Evolutionary conservation across 225 moss, liverwort and hornwort species (phyloP), one percentile per base, ranked within the genome.

Genomic region (Antitrichia curtipendula): DNA sequence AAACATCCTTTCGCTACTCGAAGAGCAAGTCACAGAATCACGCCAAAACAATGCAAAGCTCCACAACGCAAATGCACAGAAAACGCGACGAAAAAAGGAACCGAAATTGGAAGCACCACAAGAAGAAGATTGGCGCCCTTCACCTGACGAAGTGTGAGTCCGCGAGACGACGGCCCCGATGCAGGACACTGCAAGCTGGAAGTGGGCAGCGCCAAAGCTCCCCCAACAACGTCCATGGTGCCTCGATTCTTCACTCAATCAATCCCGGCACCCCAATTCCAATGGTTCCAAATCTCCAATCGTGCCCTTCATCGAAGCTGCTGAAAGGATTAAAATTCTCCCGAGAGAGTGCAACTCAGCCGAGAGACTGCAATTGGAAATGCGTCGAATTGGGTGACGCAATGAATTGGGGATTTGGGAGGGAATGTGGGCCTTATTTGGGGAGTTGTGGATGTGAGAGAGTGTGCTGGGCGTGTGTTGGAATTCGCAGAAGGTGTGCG

Each of bases 181-280:
- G 25, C 78, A 54, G 80, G 87, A 21, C 84, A 90, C 78, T 88
- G 89, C 66, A 86, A 81, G 73, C 82, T 82, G 89, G 20, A 86
- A 81, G 88, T 70, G 87, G 89, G 84, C 82, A 89, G 77, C 84
- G 89, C 92, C 93, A 89, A 87, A 54, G 72, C 88, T 90, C 49
- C 90, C 52, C 49, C n/a, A 36, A 41, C 43, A 60, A 28, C 86
- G 53, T 82, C 89, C 82, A 86, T 82, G 31, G 49, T 23, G 59
- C 64, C 71, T 65, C 65, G 82, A 49, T 47, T 86, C 45, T 79
- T 41, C 22, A 31, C 31, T 45, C 71, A 82, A 73, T 80, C 81
- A 87, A 81, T 75, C 50, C 61, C 52, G 38, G 29, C 36, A 75
- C 75, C 50, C 29, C 61, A 61, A 49, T 49, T 50, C 52, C 49